phyloP scores from a whole-genome alignment of 2,329 filamentous ascomycete species.

The Venturia asperata region DNA sequence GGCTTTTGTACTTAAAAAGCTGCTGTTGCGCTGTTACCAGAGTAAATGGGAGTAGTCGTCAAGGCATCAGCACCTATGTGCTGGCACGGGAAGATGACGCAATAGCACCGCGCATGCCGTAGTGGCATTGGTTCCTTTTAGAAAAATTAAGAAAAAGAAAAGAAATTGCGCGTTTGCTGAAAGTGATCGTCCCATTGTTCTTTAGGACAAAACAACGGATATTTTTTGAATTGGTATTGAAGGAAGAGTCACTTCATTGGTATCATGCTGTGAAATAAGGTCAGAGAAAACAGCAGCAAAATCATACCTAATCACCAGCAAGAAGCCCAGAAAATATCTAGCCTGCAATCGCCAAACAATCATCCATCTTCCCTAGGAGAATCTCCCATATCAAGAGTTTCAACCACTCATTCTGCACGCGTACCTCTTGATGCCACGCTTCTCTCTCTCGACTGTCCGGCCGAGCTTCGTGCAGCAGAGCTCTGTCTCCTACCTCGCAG shows the following conservation, averaged over 20 bases:
- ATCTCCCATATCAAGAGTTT: background rate
- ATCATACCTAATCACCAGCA: background rate
- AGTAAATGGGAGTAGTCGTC: background rate
- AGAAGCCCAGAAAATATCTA: background rate
- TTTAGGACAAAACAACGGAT: background rate
- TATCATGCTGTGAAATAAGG: background rate
- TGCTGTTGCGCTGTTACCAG: background rate
- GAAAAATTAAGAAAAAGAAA: too few relatives aligned
- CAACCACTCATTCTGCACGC: background rate
- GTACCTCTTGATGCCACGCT: background rate
- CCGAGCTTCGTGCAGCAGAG: background rate
- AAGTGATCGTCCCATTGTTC: background rate
- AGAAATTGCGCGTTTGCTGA: too few relatives aligned
- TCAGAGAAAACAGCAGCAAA: background rate
- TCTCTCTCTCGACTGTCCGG: constrained; percentile 7
- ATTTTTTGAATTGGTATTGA: background rate
- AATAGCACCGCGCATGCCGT: too few relatives aligned
- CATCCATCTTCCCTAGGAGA: background rate
- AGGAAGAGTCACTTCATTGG: constrained; percentile 2
- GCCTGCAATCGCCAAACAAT: background rate
- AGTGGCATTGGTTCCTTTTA: too few relatives aligned
- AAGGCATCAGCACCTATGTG: background rate
- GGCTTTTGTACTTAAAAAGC: background rate
- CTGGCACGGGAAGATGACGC: background rate
- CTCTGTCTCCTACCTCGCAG: constrained; percentile 33